A percentile compares a stretch with the other conserved stretches of the same genome.
phyloP scores from a whole-genome alignment of 257 asterid genomes.

The Solanum boliviense region DNA sequence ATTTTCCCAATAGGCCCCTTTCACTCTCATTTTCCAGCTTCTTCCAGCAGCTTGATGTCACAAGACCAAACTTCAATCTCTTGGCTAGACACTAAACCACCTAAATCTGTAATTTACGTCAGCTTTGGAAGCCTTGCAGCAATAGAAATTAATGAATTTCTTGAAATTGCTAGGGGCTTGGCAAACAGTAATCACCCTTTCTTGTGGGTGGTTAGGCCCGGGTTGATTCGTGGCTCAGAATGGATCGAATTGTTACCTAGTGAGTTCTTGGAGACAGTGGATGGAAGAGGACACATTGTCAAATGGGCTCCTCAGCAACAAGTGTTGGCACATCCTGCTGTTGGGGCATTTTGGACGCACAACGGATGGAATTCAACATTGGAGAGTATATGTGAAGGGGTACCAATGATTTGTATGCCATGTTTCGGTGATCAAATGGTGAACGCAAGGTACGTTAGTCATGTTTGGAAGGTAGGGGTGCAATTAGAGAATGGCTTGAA shows the following conservation, averaged over 20 bases:
- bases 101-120: conserved; percentile 29
- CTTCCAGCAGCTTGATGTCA: conserved; percentile 19
- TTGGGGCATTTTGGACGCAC: conserved; percentile 17
- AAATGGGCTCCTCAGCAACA: conserved; percentile 10
- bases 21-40: conserved; percentile 19
- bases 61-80: conserved; percentile 32
- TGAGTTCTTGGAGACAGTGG: neutral
- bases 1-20: conserved; percentile 37
- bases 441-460: conserved; percentile 9
- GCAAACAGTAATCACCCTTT: conserved; percentile 28
- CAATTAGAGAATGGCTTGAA: conserved; percentile 8
- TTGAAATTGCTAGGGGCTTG: conserved; percentile 31
- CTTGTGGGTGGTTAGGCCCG: conserved; percentile 34
- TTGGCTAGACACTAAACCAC: conserved; percentile 33
- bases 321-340: conserved; percentile 11
- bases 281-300: neutral
- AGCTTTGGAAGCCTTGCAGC: conserved; percentile 35
- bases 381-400: conserved; percentile 8
- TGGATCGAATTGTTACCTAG: conserved; percentile 22
- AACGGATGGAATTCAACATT: conserved; percentile 15
- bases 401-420: conserved; percentile 20
- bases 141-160: conserved; percentile 12
- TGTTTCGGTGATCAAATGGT: conserved; percentile 10
- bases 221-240: conserved; percentile 11
- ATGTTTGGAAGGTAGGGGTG: conserved; percentile 15